phyloP scores from a whole-genome alignment of 495 filamentous ascomycete species.

The Penicillium canescens region DNA sequence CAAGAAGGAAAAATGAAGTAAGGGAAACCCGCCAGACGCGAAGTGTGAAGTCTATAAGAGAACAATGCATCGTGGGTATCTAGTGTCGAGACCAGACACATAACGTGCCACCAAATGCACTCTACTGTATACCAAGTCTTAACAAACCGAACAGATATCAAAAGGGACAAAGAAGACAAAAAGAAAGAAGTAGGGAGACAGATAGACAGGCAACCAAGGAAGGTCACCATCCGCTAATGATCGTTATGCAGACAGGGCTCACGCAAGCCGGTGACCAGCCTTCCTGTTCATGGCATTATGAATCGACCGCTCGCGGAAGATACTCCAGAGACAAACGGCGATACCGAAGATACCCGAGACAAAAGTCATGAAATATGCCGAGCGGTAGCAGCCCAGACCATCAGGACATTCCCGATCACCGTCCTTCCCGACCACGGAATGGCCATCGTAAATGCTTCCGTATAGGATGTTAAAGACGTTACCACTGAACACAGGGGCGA shows the following conservation, averaged over 20 bases:
- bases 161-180: background rate
- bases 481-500: slow-evolving; percentile 79
- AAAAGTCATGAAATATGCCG: slow-evolving; percentile 84
- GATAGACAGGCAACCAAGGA: background rate
- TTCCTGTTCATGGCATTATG: slow-evolving; percentile 31
- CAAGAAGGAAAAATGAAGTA: background rate
- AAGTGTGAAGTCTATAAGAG: slow-evolving; percentile 17
- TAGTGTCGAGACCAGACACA: background rate
- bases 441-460: slow-evolving; percentile 71
- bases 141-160: background rate
- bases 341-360: slow-evolving; percentile 70
- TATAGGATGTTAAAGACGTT: slow-evolving; percentile 94
- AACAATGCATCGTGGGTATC: slow-evolving; percentile 1
- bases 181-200: background rate
- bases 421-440: slow-evolving; percentile 64
- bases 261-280: slow-evolving; percentile 37
- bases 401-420: slow-evolving; percentile 76
- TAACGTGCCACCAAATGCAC: slow-evolving; percentile 1
- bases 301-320: slow-evolving; percentile 61
- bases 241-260: slow-evolving; percentile 5
- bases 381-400: slow-evolving; percentile 76
- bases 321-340: slow-evolving; percentile 70
- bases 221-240: background rate
- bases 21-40: slow-evolving; percentile 4
- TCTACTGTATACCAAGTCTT: slow-evolving; percentile 4